Conservation (phyloP, 768 basidiomycete genomes). For the Leccinellum rugosiceps region DNA sequence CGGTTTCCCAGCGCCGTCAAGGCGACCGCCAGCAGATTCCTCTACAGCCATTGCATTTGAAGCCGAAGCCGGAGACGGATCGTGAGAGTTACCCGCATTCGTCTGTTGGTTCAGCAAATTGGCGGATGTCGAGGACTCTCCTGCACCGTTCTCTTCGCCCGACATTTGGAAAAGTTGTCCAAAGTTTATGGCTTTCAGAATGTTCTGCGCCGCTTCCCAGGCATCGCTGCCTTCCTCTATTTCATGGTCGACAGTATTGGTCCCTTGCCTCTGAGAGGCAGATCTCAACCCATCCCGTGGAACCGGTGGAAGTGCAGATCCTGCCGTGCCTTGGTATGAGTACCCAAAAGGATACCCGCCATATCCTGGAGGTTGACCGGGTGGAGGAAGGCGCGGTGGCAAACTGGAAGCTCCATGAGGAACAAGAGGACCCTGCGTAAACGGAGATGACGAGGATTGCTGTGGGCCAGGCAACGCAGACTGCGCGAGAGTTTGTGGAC, state of each 20-base stretch:
- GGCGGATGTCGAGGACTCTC: conserved; percentile 8
- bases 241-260: conserved; percentile 26
- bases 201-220: conserved; percentile 76
- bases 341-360: conserved; percentile 40
- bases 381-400: conserved; percentile 35
- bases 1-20: conserved; percentile 7
- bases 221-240: conserved; percentile 52
- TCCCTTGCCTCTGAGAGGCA: conserved; percentile 13
- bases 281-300: conserved; percentile 1
- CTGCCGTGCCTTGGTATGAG: conserved; percentile 24
- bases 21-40: conserved; percentile 2
- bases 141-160: conserved; percentile 22
- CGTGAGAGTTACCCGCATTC: conserved; percentile 1
- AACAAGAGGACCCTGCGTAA: conserved; percentile 53
- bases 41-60: conserved; percentile 1
- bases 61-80: background rate
- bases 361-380: conserved; percentile 34
- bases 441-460: conserved; percentile 44
- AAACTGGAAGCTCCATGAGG: conserved; percentile 31
- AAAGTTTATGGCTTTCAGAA: conserved; percentile 75
- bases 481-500: conserved; percentile 56
- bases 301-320: background rate
- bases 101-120: conserved; percentile 1
- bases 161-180: conserved; percentile 46
- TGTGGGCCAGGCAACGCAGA: conserved; percentile 30